Evolutionary conservation across 257 asterid species (phyloP).

Genomic region (Mitragyna speciosa): DNA sequence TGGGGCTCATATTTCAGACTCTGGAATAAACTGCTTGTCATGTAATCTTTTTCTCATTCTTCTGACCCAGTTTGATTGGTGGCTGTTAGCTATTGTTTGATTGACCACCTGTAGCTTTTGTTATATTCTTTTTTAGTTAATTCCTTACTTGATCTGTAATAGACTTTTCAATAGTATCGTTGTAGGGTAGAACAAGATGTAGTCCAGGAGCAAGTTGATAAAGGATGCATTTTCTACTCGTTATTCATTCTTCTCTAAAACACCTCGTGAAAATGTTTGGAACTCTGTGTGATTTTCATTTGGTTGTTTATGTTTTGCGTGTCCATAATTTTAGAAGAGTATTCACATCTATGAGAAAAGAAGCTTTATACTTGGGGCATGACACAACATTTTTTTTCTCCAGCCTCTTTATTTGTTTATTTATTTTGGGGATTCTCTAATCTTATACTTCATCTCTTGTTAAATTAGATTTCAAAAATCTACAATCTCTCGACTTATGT

Average conservation of each 20-base stretch:
- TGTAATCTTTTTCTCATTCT: conserved; percentile 34
- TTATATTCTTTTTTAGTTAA: background rate
- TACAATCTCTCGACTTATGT: conserved; percentile 83
- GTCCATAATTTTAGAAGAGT: too few relatives aligned
- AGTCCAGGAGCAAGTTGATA: background rate
- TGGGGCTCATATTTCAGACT: conserved; percentile 94
- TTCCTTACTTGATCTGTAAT: background rate
- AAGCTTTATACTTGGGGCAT: background rate
- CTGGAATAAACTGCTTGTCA: conserved; percentile 64
- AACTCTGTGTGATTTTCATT: background rate
- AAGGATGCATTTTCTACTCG: background rate
- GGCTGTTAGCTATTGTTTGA: background rate
- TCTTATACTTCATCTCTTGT: background rate
- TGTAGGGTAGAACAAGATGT: background rate
- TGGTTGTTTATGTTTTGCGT: background rate
- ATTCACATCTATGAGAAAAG: background rate
- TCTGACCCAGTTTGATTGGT: background rate
- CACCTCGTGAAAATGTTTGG: background rate
- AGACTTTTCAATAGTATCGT: background rate
- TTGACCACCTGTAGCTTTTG: background rate
- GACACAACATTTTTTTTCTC: background rate
- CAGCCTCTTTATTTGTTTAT: background rate
- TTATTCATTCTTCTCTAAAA: background rate
- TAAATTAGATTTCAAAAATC: conserved; percentile 68
- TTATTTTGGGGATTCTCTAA: background rate